Percentiles rank a stretch among this genome's conserved stretches.
phyloP scores from a whole-genome alignment of 139 green algal species.

The Yamagishiella unicocca region DNA sequence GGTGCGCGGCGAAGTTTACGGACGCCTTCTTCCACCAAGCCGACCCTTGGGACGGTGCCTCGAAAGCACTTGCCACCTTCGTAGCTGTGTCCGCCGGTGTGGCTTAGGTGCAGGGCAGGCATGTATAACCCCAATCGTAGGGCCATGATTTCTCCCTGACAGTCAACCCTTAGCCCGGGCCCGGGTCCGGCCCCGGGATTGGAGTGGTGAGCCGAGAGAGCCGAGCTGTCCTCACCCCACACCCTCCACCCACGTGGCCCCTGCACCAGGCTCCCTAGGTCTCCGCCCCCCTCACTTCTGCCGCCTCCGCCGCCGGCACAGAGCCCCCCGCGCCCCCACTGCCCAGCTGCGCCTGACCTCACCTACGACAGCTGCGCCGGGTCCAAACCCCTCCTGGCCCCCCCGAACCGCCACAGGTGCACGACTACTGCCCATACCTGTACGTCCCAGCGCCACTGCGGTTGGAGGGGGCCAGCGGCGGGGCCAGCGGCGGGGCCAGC shows the following conservation, averaged over 20 bases:
- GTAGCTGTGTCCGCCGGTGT: background rate
- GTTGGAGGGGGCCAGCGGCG: background rate
- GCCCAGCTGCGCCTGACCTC: too few species aligned
- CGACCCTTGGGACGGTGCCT: background rate
- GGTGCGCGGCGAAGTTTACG: background rate
- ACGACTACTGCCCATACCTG: slow-evolving; percentile 44
- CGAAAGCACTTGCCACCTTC: background rate
- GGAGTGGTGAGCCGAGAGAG: background rate
- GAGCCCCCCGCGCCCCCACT: background rate
- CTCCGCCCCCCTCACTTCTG: background rate
- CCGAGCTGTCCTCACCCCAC: background rate
- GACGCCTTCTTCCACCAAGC: background rate
- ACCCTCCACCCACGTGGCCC: too few species aligned
- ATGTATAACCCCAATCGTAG: background rate
- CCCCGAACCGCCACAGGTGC: background rate
- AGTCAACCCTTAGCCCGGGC: background rate
- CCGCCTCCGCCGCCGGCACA: background rate
- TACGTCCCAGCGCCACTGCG: slow-evolving; percentile 3
- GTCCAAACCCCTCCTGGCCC: background rate
- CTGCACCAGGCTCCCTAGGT: too few species aligned
- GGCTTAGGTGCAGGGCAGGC: background rate
- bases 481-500: background rate
- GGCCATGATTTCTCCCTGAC: background rate
- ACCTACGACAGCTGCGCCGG: background rate
- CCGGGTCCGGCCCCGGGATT: background rate